Percentiles rank a stretch among this genome's conserved stretches.
These are phyloP conservation scores for Tetrahymena thermophila DNA, from an alignment of 73 alveolate species.

Conservation along the genomic window DNA sequence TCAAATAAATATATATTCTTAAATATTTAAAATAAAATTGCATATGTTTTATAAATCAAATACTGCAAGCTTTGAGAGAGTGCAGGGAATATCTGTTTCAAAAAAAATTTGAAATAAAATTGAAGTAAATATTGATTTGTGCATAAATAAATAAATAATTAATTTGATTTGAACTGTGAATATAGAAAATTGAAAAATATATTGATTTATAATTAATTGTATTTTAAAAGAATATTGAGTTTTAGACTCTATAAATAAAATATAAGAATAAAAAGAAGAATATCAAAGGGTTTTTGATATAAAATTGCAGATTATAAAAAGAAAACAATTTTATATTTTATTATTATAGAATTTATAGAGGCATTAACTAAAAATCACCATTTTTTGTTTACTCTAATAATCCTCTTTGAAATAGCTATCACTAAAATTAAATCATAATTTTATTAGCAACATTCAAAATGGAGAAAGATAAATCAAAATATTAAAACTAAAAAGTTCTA, in stretches of 20 bases:
- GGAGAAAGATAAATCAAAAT: constrained; percentile 1
- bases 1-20: not conserved
- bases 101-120: not conserved
- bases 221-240: not conserved
- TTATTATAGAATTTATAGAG: not conserved
- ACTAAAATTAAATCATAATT: not conserved
- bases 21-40: too few species aligned
- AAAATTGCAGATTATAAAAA: not conserved
- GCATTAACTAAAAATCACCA: not conserved
- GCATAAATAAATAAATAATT: not conserved
- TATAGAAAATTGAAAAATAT: not conserved
- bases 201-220: not conserved
- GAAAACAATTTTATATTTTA: not conserved
- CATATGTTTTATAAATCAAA: not conserved
- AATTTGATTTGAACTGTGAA: not conserved
- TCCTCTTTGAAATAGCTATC: not conserved
- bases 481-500: not conserved
- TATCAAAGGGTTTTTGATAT: not conserved
- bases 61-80: not conserved
- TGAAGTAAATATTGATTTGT: not conserved
- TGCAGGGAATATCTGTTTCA: not conserved
- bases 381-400: not conserved
- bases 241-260: not conserved
- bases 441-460: not conserved
- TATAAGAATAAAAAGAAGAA: not conserved